Evolutionary conservation across 257 asterid genomes (phyloP).

Genomic region (Eustoma russellianum): DNA sequence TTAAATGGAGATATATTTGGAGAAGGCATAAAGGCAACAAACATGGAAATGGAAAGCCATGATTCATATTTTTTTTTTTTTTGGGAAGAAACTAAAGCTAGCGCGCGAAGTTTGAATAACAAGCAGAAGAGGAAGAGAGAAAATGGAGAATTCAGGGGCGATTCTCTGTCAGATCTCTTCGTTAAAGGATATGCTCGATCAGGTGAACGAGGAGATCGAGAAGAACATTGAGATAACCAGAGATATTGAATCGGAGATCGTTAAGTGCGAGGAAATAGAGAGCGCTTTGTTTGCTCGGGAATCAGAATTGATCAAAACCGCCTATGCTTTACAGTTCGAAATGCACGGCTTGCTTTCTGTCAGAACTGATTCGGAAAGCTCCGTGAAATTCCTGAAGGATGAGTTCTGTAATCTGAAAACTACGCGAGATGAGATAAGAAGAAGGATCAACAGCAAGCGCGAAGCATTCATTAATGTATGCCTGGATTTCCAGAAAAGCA

Average conservation of each 20-base stretch:
- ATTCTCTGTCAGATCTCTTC: conserved; percentile 33
- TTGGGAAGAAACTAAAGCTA: background rate
- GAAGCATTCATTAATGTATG: conserved; percentile 20
- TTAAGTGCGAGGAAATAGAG: conserved; percentile 26
- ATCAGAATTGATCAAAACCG: conserved; percentile 26
- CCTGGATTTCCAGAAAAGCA: conserved; percentile 25
- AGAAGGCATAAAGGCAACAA: no score
- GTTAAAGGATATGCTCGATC: conserved; percentile 39
- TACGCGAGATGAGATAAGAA: conserved; percentile 19
- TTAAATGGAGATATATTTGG: no score
- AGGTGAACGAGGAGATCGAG: conserved; percentile 34
- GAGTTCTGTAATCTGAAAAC: conserved; percentile 12
- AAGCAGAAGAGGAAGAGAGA: background rate
- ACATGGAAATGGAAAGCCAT: no score
- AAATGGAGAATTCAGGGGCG: conserved; percentile 27
- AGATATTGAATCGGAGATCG: conserved; percentile 37
- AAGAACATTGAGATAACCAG: conserved; percentile 28
- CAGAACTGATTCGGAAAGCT: conserved; percentile 21
- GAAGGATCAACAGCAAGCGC: conserved; percentile 19
- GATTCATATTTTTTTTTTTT: no score
- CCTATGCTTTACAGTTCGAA: conserved; percentile 29
- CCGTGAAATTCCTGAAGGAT: conserved; percentile 22
- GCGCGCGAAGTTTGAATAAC: conserved; percentile 12
- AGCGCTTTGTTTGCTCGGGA: conserved; percentile 22
- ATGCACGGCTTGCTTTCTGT: conserved; percentile 23